Percentiles rank a stretch among this genome's conserved stretches.
Conservation (phyloP, 345 rosid genomes). For the Lagerstroemia speciosa region DNA sequence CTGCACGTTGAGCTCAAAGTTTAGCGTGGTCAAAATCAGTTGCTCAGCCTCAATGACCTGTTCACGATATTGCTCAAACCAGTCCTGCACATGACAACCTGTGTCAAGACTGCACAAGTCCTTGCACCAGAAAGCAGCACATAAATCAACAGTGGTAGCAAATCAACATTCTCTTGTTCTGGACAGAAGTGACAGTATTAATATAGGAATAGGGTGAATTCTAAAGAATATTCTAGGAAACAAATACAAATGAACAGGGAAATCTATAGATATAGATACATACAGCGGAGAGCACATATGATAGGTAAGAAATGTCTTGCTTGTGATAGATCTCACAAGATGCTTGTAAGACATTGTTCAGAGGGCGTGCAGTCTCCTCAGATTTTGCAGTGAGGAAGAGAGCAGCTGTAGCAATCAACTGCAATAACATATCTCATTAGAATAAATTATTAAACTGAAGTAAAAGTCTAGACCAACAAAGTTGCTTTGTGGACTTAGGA, state of each 20-base stretch:
- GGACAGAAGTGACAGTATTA: background rate
- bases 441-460: background rate
- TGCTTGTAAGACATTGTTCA: slow-evolving; percentile 46
- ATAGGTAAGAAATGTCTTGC: slow-evolving; percentile 50
- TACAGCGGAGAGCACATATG: slow-evolving; percentile 57
- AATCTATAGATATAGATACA: slow-evolving; percentile 19
- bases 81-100: slow-evolving; percentile 34
- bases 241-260: background rate
- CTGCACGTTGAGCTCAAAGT: slow-evolving; percentile 69
- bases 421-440: slow-evolving; percentile 16
- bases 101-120: background rate
- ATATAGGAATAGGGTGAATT: background rate
- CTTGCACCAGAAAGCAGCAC: background rate
- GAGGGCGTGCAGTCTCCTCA: slow-evolving; percentile 75
- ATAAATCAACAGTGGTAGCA: background rate
- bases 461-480: background rate
- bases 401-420: slow-evolving; percentile 72
- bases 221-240: background rate
- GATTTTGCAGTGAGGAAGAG: slow-evolving; percentile 72
- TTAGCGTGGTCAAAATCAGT: slow-evolving; percentile 60
- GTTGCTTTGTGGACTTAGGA: background rate
- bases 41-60: slow-evolving; percentile 66
- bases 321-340: slow-evolving; percentile 60
- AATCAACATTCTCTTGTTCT: background rate
- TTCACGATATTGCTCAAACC: slow-evolving; percentile 76